Conservation (phyloP, 164 flowering plant genomes). For the Chimonanthus salicifolius region DNA sequence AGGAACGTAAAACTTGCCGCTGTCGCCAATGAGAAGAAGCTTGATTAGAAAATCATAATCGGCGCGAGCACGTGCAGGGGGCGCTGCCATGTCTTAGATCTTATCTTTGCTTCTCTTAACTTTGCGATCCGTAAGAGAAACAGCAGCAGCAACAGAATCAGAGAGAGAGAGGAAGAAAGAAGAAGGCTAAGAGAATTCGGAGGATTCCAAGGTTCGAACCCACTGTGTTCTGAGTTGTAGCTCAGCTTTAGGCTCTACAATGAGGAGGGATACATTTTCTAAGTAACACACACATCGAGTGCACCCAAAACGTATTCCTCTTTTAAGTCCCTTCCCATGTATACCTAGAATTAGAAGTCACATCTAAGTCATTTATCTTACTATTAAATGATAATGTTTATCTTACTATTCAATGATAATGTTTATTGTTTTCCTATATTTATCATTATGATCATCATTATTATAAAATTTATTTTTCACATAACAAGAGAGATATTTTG, state of each 20-base stretch:
- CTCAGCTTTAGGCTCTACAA: not conserved
- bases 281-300: not conserved
- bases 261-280: no score
- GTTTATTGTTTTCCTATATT: no score
- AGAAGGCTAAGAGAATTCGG: not conserved
- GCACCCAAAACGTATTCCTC: not conserved
- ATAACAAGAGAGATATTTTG: no score
- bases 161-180: not conserved
- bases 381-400: no score
- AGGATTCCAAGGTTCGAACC: not conserved
- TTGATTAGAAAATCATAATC: slow-evolving; percentile 47
- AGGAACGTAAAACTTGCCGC: slow-evolving; percentile 21
- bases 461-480: no score
- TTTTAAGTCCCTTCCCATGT: no score
- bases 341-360: no score
- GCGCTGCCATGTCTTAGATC: slow-evolving; percentile 27
- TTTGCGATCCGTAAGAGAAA: not conserved
- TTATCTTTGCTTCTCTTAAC: no score
- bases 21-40: slow-evolving; percentile 46
- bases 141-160: not conserved
- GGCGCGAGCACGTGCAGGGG: slow-evolving; percentile 46
- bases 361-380: no score
- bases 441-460: no score
- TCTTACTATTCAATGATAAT: no score
- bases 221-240: not conserved